Percentiles rank a stretch among this genome's conserved stretches.
phyloP scores from a whole-genome alignment of 306 rosid genomes.

The Malus orientalis region DNA sequence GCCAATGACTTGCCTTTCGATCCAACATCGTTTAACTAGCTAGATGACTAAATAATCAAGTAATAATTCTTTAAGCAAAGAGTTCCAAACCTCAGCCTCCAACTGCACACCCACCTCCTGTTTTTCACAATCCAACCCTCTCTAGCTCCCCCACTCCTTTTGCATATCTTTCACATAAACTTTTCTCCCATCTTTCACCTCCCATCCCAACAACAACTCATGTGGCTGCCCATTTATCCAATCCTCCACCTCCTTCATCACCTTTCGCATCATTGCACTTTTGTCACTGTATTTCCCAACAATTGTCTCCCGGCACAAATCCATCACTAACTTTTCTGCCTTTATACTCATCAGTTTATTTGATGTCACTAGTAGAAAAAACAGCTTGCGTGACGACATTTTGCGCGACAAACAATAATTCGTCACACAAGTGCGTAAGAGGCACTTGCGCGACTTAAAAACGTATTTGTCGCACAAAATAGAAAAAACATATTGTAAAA shows the following conservation, averaged over 20 bases:
- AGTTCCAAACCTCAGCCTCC: constrained; percentile 36
- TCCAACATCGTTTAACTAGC: neutral
- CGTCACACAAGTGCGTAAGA: too few species aligned
- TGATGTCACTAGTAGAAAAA: neutral
- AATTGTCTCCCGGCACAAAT: constrained; percentile 40
- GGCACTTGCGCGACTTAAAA: too few species aligned
- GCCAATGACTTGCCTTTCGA: too few species aligned
- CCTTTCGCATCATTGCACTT: neutral
- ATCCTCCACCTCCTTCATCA: constrained; percentile 35
- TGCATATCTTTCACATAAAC: constrained; percentile 52
- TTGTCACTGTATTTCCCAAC: constrained; percentile 3
- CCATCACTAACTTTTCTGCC: constrained; percentile 43
- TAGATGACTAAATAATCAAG: constrained; percentile 29
- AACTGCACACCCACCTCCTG: constrained; percentile 29
- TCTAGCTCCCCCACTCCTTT: constrained; percentile 33
- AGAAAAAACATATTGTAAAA: too few species aligned
- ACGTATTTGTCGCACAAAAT: too few species aligned
- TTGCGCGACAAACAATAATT: too few species aligned
- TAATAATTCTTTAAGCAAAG: constrained; percentile 40
- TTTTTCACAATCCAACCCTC: constrained; percentile 18
- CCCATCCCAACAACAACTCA: constrained; percentile 50
- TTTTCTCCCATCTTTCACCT: constrained; percentile 28
- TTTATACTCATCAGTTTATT: neutral
- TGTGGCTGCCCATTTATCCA: constrained; percentile 42
- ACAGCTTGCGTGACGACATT: too few species aligned